These are phyloP conservation scores for Herpetospermum pedunculosum DNA, from an alignment of 306 rosid species.

Conservation along the genomic window DNA sequence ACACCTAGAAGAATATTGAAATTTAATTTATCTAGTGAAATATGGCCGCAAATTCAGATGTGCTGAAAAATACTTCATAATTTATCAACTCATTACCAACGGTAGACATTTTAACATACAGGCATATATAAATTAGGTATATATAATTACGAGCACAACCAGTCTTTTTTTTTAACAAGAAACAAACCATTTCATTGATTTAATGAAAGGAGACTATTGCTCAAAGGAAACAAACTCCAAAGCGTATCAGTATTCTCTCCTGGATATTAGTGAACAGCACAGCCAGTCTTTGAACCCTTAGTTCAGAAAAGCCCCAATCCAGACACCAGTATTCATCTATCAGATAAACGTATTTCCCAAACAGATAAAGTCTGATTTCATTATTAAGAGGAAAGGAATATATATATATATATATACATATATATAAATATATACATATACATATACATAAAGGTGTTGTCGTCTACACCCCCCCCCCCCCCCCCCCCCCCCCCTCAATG, in stretches of 20 bases:
- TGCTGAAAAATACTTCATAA: neutral
- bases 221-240: too few species aligned
- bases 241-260: too few species aligned
- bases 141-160: too few species aligned
- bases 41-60: neutral
- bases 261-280: too few species aligned
- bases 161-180: too few species aligned
- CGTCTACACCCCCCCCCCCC: too few species aligned
- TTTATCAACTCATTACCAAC: neutral
- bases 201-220: too few species aligned
- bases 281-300: neutral
- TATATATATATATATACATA: neutral
- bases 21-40: neutral
- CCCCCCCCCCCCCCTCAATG: too few species aligned
- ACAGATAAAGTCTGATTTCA: neutral
- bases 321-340: neutral
- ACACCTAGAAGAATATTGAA: constrained; percentile 46
- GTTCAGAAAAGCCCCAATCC: neutral
- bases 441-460: too few species aligned
- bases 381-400: neutral
- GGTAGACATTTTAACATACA: neutral
- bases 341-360: neutral
- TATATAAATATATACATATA: too few species aligned
- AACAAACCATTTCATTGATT: too few species aligned
- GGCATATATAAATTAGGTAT: neutral